Conservation (phyloP, 192 early-diverging fungal species). For the Coemansia aciculifera region DNA sequence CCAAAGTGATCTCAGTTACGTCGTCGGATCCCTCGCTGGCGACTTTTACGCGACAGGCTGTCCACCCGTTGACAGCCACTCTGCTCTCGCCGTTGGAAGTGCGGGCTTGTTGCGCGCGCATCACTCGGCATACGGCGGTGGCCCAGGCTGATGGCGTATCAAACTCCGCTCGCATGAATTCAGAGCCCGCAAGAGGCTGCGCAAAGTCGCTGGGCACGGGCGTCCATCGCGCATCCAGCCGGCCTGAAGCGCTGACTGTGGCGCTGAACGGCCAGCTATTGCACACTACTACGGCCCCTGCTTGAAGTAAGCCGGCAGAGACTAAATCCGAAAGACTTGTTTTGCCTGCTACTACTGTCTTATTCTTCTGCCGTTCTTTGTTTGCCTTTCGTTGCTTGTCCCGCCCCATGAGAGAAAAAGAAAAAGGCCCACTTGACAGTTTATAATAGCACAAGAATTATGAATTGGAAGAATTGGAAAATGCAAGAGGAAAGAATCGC, state of each 20-base stretch:
- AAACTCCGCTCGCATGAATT: conserved; percentile 52
- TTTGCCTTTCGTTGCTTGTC: conserved; percentile 9
- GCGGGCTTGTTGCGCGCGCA: conserved; percentile 36
- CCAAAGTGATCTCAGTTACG: conserved; percentile 28
- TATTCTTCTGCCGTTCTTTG: conserved; percentile 8
- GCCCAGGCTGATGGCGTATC: conserved; percentile 68
- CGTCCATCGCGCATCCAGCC: conserved; percentile 36
- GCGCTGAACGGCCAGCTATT: conserved; percentile 53
- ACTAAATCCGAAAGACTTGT: conserved; percentile 24
- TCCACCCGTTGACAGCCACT: conserved; percentile 69
- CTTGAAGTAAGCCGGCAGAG: conserved; percentile 23
- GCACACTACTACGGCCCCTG: conserved; percentile 37
- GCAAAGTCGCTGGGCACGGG: conserved; percentile 31
- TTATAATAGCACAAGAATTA: too few species aligned
- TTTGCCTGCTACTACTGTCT: conserved; percentile 1
- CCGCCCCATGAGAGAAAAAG: conserved; percentile 7
- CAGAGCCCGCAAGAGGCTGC: conserved; percentile 14
- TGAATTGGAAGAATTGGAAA: not conserved
- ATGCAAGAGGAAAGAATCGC: too few species aligned
- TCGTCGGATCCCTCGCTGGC: not conserved
- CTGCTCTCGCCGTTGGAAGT: conserved; percentile 31
- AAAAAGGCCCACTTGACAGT: too few species aligned
- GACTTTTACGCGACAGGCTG: conserved; percentile 57
- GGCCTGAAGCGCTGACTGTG: conserved; percentile 30
- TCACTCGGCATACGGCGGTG: conserved; percentile 60